Evolutionary conservation across 345 rosid genomes (phyloP).

Genomic region (Leavenworthia alabamica): DNA sequence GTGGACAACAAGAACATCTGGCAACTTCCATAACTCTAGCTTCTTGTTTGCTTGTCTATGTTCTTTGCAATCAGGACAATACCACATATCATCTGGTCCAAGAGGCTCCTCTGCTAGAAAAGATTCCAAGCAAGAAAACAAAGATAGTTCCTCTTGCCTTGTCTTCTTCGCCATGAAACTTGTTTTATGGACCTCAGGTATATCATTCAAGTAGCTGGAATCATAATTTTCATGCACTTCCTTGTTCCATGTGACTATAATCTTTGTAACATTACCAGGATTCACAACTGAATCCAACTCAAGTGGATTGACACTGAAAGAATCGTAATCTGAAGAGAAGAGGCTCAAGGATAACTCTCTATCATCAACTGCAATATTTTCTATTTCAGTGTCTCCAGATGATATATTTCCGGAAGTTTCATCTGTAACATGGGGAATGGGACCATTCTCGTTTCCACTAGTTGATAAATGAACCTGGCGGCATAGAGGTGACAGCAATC

Average conservation of each 20-base stretch:
- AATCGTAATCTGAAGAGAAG: conserved; percentile 36
- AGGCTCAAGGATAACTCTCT: conserved; percentile 40
- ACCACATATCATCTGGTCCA: conserved; percentile 97
- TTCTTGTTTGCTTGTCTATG: too few relatives aligned
- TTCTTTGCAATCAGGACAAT: conserved; percentile 76
- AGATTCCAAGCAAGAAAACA: conserved; percentile 93
- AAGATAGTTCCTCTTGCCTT: conserved; percentile 62
- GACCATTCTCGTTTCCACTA: conserved; percentile 46
- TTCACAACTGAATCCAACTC: conserved; percentile 43
- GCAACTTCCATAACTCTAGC: conserved; percentile 91
- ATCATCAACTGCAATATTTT: conserved; percentile 28
- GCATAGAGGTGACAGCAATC: conserved; percentile 56
- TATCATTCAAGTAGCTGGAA: conserved; percentile 61
- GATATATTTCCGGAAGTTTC: conserved; percentile 39
- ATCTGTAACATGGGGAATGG: conserved; percentile 36
- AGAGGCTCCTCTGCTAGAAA: conserved; percentile 91
- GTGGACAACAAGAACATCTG: conserved; percentile 85
- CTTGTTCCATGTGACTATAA: conserved; percentile 67
- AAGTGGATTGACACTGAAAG: conserved; percentile 37
- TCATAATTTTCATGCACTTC: conserved; percentile 56
- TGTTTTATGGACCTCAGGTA: conserved; percentile 67
- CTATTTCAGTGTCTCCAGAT: conserved; percentile 33
- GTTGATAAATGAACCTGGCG: conserved; percentile 43
- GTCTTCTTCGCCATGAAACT: conserved; percentile 55
- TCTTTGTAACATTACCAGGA: conserved; percentile 38